Conservation (phyloP, 2,329 filamentous ascomycete species). For the Sporothrix mexicana region DNA sequence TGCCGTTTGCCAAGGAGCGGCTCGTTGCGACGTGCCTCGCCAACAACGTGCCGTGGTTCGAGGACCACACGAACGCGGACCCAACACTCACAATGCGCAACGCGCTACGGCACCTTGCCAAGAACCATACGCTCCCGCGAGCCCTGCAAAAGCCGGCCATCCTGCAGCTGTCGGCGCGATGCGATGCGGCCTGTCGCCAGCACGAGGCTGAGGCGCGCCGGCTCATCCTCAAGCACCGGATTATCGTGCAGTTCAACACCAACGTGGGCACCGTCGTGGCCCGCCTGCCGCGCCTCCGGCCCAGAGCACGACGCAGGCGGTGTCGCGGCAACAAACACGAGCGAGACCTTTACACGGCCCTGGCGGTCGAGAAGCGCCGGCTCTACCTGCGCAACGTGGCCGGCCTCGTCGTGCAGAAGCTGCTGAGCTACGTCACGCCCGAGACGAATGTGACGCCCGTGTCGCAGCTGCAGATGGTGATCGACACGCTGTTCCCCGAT, state of each 20-base stretch:
- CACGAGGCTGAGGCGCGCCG: slow-evolving; percentile 60
- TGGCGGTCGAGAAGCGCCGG: slow-evolving; percentile 42
- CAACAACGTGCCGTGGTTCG: slow-evolving; percentile 75
- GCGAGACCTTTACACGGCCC: slow-evolving; percentile 34
- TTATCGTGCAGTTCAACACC: slow-evolving; percentile 55
- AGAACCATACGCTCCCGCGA: slow-evolving; percentile 64
- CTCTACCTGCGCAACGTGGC: slow-evolving; percentile 53
- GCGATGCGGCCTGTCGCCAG: slow-evolving; percentile 50
- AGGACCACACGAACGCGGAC: slow-evolving; percentile 84
- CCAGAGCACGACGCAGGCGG: background rate
- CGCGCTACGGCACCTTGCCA: slow-evolving; percentile 70
- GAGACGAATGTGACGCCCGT: slow-evolving; percentile 52
- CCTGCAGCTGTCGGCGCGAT: slow-evolving; percentile 62
- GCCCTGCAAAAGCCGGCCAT: slow-evolving; percentile 72
- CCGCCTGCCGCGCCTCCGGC: slow-evolving; percentile 50
- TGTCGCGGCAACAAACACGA: background rate
- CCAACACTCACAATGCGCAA: slow-evolving; percentile 79
- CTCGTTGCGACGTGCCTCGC: slow-evolving; percentile 76
- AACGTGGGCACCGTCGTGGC: slow-evolving; percentile 56
- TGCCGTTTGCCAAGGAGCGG: slow-evolving; percentile 72
- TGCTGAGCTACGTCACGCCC: slow-evolving; percentile 49
- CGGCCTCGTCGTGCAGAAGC: slow-evolving; percentile 53
- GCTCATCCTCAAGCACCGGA: slow-evolving; percentile 56
- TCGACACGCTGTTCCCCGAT: slow-evolving; percentile 57
- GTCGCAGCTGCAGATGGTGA: slow-evolving; percentile 52